Evolutionary conservation across 768 basidiomycete species (phyloP), one percentile per base, ranked within the genome.

Genomic region (Suillus sp.): DNA sequence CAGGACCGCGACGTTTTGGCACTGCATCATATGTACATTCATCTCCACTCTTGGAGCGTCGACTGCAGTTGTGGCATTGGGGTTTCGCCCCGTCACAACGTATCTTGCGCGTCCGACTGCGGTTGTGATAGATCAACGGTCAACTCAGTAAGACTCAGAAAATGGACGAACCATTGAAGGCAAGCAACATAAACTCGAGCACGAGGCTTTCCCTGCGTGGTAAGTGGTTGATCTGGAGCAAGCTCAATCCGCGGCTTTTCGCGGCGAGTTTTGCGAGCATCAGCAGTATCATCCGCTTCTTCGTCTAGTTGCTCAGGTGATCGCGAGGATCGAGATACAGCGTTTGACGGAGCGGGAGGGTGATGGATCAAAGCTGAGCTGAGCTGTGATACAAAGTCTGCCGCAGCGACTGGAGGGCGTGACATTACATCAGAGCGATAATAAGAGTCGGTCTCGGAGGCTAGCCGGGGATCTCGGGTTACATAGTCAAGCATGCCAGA

Each of bases 71-170:
- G 69, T 89, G 84, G 70, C 92, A 93, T 11, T 80, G 69, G 11
- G 92, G 92, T 66, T 88, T 91, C 10, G 87, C 87, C 60, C 92
- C 92, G 72, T 93, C 91, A 72, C 92, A 93, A 5, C 91, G 86
- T 66, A 90, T 91, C 70, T 93, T 93, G 30, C 91, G 84, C 18
- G 81, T 83, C 30, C 92, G 91, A 70, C 91, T 93, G 66, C 20
- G 59, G 11, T 59, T 71, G 53, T 63, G 40, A 34, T 32, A 22
- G 32, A 63, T 50, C 66, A 51, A 55, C 40, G 51, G 67, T 62
- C 50, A 63, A 48, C 65, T 10, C 14, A 42, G 55, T 40, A 22
- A 20, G 38, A 16, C 5, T 57, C 5, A 20, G 27, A 57, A 30
- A 60, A 45, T 27, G 25, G 42, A 73, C 81, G 35, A 66, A 90